Conservation (phyloP, 140 eudicot species). For the Anethum foeniculum region DNA sequence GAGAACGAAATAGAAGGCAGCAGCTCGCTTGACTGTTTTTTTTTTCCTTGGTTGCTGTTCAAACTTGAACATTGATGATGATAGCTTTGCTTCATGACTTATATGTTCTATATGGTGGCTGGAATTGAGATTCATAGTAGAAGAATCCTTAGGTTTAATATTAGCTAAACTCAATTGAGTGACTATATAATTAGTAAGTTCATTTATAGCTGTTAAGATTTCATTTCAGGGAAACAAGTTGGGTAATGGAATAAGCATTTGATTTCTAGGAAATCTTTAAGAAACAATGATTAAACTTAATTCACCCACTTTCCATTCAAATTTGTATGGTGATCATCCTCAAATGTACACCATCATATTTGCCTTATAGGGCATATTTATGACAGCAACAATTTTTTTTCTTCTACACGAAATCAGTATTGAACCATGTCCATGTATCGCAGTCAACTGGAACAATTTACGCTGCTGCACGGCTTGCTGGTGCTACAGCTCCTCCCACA, state of each 20-base stretch:
- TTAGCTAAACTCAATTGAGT: neutral
- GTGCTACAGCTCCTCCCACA: conserved; percentile 81
- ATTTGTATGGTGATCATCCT: neutral
- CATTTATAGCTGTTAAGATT: neutral
- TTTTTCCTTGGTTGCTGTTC: neutral
- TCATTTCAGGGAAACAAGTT: neutral
- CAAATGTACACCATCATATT: neutral
- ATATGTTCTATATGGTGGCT: neutral
- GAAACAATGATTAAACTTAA: neutral
- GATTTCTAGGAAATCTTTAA: neutral
- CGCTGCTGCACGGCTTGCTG: conserved; percentile 76
- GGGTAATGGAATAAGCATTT: neutral
- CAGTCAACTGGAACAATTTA: conserved; percentile 80
- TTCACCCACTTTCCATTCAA: neutral
- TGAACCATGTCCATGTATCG: conserved; percentile 15
- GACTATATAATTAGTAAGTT: neutral
- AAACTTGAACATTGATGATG: neutral
- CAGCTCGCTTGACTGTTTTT: neutral
- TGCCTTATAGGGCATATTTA: neutral
- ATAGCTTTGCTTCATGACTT: neutral
- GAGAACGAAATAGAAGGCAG: neutral
- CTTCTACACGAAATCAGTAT: neutral
- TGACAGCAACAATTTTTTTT: neutral
- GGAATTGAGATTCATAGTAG: neutral
- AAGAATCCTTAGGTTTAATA: neutral